Evolutionary conservation across 2,329 filamentous ascomycete species (phyloP), one percentile per base, ranked within the genome.

Genomic region (Trichophyton simii): DNA sequence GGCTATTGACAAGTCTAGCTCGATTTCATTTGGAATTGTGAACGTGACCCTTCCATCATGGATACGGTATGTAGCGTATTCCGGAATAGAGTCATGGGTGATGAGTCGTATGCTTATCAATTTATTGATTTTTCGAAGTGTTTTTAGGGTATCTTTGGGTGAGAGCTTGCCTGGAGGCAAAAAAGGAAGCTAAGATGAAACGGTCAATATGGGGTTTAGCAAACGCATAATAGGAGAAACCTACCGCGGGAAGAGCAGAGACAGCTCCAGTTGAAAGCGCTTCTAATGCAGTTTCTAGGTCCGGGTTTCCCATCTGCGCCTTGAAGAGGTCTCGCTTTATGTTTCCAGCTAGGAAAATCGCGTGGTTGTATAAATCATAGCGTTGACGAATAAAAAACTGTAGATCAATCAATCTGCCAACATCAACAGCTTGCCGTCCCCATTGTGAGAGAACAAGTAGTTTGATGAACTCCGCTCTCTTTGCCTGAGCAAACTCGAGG

Each of bases 21-120:
- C 92, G 68, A 96, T 96, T 72, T 97, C 92, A 60, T 83, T 83
- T 2, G 83, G 77, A 1, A 97, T 88, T 55, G 79, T 82, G 72
- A 99, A 99, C 0, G 91, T 97, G 5, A 88, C 92, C 57, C 92
- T 85, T n/a, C 95, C 94, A 59, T 89, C 88, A 59, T 82, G 82
- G 63, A 99, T 88, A 3, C 80, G 81, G 75, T 91, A 97, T 63
- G 88, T 81, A 67, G 82, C 82, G 71, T 97, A 89, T 60, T 87
- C 82, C 0, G 94, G 94, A 54, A 96, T 83, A 64, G 86, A 83
- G 67, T 97, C 91, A 63, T 95, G 83, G 13, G 96, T 77, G 61
- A 89, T 90, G n/a, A 99, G 77, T 58, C 92, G 85, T 61, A 94
- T 83, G 1, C 88, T 87, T 44, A 97, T 81, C 6, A 90, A 78